Percentiles rank a stretch among this genome's conserved stretches.
Evolutionary conservation across 164 flowering plant species (phyloP).

Genomic region (Piper longum): DNA sequence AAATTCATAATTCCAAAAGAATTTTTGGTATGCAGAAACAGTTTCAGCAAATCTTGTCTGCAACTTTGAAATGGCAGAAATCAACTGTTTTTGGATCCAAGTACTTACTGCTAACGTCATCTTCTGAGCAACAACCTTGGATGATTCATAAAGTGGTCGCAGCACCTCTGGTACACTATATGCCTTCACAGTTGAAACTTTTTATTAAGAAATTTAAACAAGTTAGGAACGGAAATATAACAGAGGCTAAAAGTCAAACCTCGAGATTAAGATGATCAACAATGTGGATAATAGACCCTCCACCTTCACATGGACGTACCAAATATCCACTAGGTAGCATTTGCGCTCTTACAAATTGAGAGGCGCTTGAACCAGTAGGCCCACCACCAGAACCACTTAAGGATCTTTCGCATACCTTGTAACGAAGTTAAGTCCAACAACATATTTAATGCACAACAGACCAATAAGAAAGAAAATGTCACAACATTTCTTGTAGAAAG

Average conservation of each 20-base stretch:
- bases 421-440: neutral
- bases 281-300: slow-evolving; percentile 86
- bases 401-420: slow-evolving; percentile 86
- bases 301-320: slow-evolving; percentile 87
- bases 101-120: slow-evolving; percentile 79
- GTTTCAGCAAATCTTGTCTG: too few relatives aligned
- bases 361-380: slow-evolving; percentile 52
- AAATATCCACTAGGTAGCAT: slow-evolving; percentile 91
- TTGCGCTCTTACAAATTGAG: slow-evolving; percentile 83
- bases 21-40: too few relatives aligned
- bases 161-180: slow-evolving; percentile 88
- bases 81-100: neutral
- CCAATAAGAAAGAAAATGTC: too few relatives aligned
- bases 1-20: neutral
- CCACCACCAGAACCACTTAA: slow-evolving; percentile 78
- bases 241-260: slow-evolving; percentile 21
- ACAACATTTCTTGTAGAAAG: too few relatives aligned
- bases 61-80: too few relatives aligned
- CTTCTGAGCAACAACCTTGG: slow-evolving; percentile 77
- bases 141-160: slow-evolving; percentile 84
- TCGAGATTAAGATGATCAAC: slow-evolving; percentile 89
- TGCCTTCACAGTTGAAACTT: slow-evolving; percentile 31
- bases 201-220: neutral
- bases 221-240: neutral
- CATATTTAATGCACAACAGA: too few relatives aligned